phyloP scores from a whole-genome alignment of 2,329 filamentous ascomycete species.

The Exophiala bonariae region DNA sequence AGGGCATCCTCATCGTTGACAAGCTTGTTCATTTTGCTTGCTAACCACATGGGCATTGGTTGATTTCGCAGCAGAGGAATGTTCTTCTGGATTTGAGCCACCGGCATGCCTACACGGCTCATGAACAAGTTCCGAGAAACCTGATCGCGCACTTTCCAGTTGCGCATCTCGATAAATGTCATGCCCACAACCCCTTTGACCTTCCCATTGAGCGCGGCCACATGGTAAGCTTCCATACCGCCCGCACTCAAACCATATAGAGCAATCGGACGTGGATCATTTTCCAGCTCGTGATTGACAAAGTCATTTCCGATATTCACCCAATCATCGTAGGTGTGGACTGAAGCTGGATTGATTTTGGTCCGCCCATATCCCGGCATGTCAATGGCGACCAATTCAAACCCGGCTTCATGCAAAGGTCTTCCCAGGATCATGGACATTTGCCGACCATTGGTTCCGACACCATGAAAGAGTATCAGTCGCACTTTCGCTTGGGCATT shows the following conservation, averaged over 20 bases:
- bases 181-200: neutral
- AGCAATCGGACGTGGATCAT: neutral
- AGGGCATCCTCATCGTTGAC: neutral
- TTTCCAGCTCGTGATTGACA: neutral
- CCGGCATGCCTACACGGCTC: neutral
- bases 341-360: neutral
- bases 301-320: neutral
- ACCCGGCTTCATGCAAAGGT: constrained; percentile 1
- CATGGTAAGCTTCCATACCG: neutral
- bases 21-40: neutral
- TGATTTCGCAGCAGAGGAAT: neutral
- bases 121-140: neutral
- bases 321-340: neutral
- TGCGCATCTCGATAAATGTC: neutral
- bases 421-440: constrained; percentile 1
- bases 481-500: neutral
- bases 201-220: neutral
- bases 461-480: neutral
- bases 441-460: neutral
- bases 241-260: neutral
- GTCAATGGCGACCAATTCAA: constrained; percentile 1
- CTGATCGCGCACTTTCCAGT: neutral
- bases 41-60: neutral
- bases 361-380: constrained; percentile 1
- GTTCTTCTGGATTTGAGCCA: neutral